Evolutionary conservation across 495 filamentous ascomycete species (phyloP).

Genomic region (Podospora pseudocomata): DNA sequence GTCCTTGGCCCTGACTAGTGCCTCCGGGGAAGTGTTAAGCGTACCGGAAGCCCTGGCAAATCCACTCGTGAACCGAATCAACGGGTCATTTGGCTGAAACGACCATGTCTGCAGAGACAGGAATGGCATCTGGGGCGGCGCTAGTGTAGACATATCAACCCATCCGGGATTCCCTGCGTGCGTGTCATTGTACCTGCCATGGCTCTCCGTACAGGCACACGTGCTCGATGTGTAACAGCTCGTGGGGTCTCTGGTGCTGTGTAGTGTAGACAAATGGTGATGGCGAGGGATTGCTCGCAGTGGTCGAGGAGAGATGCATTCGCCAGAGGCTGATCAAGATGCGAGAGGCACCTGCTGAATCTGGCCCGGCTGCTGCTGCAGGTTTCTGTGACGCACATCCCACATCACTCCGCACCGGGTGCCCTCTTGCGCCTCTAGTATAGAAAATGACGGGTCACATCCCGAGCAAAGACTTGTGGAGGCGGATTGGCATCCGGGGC

Average conservation of each 20-base stretch:
- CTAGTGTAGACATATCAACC: background rate
- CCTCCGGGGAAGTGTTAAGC: constrained; percentile 1
- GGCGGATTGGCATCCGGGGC: background rate
- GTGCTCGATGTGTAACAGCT: background rate
- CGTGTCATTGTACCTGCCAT: background rate
- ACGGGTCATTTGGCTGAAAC: constrained; percentile 6
- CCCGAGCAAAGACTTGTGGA: background rate
- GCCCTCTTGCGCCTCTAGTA: too few relatives aligned
- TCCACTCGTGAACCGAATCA: constrained; percentile 2
- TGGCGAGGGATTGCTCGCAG: background rate
- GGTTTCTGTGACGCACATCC: background rate
- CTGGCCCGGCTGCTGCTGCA: background rate
- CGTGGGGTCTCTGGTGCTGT: background rate
- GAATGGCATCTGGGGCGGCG: background rate
- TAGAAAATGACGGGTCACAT: constrained; percentile 1
- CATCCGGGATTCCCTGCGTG: background rate
- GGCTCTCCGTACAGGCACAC: background rate
- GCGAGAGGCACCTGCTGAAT: background rate
- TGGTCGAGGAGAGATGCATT: background rate
- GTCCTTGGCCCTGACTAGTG: background rate
- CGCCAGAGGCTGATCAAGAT: background rate
- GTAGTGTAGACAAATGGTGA: background rate
- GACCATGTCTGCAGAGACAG: background rate
- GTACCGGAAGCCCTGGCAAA: background rate
- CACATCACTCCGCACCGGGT: background rate